Evolutionary conservation across 2,329 filamentous ascomycete genomes (phyloP).

Genomic region (Ascochyta lentis): DNA sequence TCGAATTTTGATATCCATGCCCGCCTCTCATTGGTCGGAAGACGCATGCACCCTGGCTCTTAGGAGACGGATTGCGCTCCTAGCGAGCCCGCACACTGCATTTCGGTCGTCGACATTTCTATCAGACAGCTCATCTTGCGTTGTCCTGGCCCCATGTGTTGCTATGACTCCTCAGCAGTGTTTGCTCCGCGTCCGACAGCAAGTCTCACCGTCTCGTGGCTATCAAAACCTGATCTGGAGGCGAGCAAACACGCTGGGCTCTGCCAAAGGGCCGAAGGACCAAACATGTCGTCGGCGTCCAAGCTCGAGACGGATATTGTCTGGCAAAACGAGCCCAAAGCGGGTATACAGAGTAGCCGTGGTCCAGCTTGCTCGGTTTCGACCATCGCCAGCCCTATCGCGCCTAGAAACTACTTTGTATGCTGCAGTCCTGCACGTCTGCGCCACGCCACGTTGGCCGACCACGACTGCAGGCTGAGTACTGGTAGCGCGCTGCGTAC

Average conservation of each 20-base stretch:
- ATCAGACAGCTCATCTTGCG: conserved; percentile 50
- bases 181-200: conserved; percentile 39
- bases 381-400: conserved; percentile 37
- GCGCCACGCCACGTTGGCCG: conserved; percentile 44
- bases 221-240: conserved; percentile 1
- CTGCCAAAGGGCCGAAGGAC: conserved; percentile 3
- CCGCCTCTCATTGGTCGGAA: conserved; percentile 37
- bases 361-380: conserved; percentile 30
- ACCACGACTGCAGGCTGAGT: conserved; percentile 41
- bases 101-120: conserved; percentile 33
- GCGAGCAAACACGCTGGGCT: conserved; percentile 4
- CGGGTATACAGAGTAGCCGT: conserved; percentile 4
- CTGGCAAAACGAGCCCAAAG: not conserved
- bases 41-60: conserved; percentile 29
- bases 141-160: conserved; percentile 34
- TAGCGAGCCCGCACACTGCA: conserved; percentile 42
- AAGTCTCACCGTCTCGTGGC: conserved; percentile 5
- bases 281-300: conserved; percentile 5
- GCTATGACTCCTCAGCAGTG: conserved; percentile 37
- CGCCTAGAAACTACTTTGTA: conserved; percentile 19
- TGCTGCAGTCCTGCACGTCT: conserved; percentile 16
- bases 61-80: conserved; percentile 25
- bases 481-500: conserved; percentile 16
- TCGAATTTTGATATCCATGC: conserved; percentile 39
- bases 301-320: conserved; percentile 4